Base-by-base conservation (phyloP, 2,329 filamentous ascomycete genomes). In the Pezicula carpinea region DNA sequence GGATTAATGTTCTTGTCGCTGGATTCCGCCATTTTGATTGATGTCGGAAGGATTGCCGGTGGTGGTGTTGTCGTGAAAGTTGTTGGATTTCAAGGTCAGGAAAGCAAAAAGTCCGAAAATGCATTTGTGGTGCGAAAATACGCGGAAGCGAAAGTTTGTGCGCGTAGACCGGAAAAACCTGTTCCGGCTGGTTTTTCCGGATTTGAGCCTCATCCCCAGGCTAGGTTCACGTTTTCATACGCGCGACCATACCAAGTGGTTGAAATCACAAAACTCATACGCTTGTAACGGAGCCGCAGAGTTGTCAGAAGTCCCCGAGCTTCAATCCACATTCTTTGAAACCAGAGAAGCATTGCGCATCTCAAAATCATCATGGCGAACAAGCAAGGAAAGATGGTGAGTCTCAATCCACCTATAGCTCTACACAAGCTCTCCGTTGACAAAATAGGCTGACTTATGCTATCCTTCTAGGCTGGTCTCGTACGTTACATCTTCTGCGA, bases 311-410 rank as follows among this genome's bases (percentile, higher is more conserved):
- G 61, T 59, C 40, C 39, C 18, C 47, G 49, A 48, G 57, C 62
- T 64, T 64, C 61, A 60, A 45, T 52, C 54, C 40, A 48, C 48
- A 64, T 54, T 64, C 52, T 65, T 65, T 64, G 59, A 60, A 65
- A 60, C 47, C 31, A 54, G 61, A 68, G 60, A 64, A 65, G 71
- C 55, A 57, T 59, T 49, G 55, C 56, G 59, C 53, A 69, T 71
- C 67, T 64, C 58, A 64, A 59, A 55, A 59, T 54, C 66, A 83
- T 69, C 59, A 85, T 84, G 83, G 81, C 84, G 67, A 92, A 96
- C 80, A 95, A 96, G 73, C 91, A 96, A 73, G 93, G 93, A 73
- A 97, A 99, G 80, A 97, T 99, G 93, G 93, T 97, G 77, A 79
- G 89, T 83, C 51, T 49, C 46, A 56, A 53, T 52, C 53, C 52